Base-by-base conservation (phyloP, 371 early-diverging fungal genomes). In the Apophysomyces elegans region DNA sequence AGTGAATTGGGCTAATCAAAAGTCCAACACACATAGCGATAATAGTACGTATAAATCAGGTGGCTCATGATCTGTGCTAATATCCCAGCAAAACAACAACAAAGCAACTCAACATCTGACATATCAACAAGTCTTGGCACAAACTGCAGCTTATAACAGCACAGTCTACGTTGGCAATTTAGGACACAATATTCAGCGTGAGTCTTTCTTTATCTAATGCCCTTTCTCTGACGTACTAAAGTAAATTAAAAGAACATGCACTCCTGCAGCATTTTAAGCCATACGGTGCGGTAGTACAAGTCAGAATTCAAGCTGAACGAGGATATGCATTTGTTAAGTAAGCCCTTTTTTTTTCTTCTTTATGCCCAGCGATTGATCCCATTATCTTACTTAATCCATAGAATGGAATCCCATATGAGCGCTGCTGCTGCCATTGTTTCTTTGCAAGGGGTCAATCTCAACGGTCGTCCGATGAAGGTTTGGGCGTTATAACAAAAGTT, bases 271-370 rank as follows among this genome's bases (percentile, higher is more conserved):
- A 88, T 71, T 95, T 96, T 84, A 88, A 89, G 66, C 84, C 79
- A 36, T 93, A 78, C 66, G 96, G 96, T 7, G 83, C 74, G 67
- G 84, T 95, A 9, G 71, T 87, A 47, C 94, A 95, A 64, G 71
- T 94, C 60, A 85, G 91, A 59, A 77, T 95, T 72, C 96, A 95
- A 75, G 79, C 89, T 14, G 96, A 96, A 54, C 90, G 93, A 59
- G 96, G 96, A 18, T 96, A 88, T 72, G 95, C 92, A 9, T 96
- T 96, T 78, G 85, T 96, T 72, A 91, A 89, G 89, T 89, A 74
- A 71, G 65, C 2, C 32, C 32, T 2, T 8, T 12, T 3, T 21
- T 16, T 50, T n/a, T 18, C n/a, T 1, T 18, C 2, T 16, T 18
- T 7, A 21, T 41, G 7, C n/a, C 32, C 36, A 35, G 47, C 1